Conservation (phyloP, 768 basidiomycete species). For the Rhizopogon salebrosus region DNA sequence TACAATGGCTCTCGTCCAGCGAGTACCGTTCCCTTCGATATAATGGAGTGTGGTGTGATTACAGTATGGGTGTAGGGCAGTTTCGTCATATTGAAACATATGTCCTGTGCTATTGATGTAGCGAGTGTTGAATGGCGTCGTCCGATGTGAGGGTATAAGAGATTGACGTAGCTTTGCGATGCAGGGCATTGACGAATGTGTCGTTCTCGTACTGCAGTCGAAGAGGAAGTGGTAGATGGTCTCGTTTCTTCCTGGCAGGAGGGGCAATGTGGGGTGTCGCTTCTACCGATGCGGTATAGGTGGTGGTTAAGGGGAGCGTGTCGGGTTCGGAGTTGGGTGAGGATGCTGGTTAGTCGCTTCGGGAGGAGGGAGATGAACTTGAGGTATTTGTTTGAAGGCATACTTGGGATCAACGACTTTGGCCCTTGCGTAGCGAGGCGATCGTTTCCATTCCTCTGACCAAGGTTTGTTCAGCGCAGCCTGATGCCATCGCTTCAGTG, state of each 20-base stretch:
- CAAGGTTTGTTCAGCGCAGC: not conserved
- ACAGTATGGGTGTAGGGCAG: no score
- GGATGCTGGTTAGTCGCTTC: slow-evolving; percentile 14
- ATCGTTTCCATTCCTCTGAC: not conserved
- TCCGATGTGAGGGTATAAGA: slow-evolving; percentile 1
- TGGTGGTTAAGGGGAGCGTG: slow-evolving; percentile 26
- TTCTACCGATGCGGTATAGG: slow-evolving; percentile 21
- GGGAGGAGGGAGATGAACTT: slow-evolving; percentile 6
- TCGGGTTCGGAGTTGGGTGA: slow-evolving; percentile 27
- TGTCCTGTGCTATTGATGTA: slow-evolving; percentile 4
- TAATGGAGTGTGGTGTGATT: no score
- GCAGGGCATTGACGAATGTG: not conserved
- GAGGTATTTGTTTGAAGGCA: not conserved
- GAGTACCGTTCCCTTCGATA: no score
- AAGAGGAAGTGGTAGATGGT: slow-evolving; percentile 27
- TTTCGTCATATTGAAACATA: not conserved
- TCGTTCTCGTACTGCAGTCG: slow-evolving; percentile 16
- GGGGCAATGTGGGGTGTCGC: slow-evolving; percentile 20
- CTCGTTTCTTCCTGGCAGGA: slow-evolving; percentile 18
- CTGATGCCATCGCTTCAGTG: not conserved
- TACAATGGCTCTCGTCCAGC: no score
- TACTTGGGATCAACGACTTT: not conserved
- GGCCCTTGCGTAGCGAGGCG: not conserved
- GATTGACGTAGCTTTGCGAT: not conserved
- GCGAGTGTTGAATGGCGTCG: not conserved